phyloP scores from a whole-genome alignment of 805 yeast genomes.

The Torulaspora gathmanii region DNA sequence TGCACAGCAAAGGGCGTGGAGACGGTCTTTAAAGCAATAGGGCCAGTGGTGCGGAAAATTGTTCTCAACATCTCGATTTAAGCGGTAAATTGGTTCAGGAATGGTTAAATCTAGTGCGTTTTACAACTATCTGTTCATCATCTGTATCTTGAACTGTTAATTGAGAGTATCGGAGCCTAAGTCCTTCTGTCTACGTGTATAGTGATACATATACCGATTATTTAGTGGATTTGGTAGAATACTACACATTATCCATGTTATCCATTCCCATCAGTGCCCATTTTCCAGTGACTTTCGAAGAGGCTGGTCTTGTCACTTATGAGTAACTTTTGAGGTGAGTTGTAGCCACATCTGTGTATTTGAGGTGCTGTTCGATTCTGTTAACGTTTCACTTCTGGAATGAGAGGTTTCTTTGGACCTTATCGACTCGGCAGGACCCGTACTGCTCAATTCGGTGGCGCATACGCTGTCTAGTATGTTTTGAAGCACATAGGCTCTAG shows the following conservation, averaged over 20 bases:
- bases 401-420: constrained; percentile 7
- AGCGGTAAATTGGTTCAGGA: neutral
- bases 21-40: constrained; percentile 34
- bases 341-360: constrained; percentile 1
- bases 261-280: constrained; percentile 5
- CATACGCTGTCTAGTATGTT: constrained; percentile 1
- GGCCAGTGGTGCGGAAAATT: constrained; percentile 40
- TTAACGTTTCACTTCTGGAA: constrained; percentile 1
- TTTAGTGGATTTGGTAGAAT: neutral
- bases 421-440: neutral
- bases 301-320: neutral
- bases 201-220: constrained; percentile 3
- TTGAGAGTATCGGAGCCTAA: neutral
- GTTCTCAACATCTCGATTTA: constrained; percentile 47
- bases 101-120: neutral
- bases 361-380: neutral
- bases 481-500: constrained; percentile 3
- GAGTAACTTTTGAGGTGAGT: neutral
- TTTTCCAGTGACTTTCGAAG: constrained; percentile 1
- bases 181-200: neutral
- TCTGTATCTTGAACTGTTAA: too few relatives aligned
- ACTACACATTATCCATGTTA: neutral
- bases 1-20: constrained; percentile 36
- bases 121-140: too few relatives aligned
- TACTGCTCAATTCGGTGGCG: neutral